Percentiles rank a stretch among this genome's conserved stretches.
These are phyloP conservation scores for Aristolochia fimbriata DNA, from an alignment of 164 flowering plant genomes.

Conservation along the genomic window DNA sequence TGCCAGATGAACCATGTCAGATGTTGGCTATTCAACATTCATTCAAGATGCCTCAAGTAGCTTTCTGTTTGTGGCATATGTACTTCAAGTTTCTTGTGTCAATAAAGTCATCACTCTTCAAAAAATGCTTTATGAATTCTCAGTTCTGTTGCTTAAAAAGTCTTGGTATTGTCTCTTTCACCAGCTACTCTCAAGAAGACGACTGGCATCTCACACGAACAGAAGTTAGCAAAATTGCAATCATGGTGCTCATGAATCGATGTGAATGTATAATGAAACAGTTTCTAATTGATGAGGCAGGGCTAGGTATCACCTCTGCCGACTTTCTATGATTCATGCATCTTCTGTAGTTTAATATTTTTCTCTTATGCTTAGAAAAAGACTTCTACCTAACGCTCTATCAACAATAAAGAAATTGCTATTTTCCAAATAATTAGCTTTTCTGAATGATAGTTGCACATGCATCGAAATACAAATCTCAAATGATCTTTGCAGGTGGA, in stretches of 20 bases:
- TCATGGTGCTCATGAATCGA: constrained; percentile 54
- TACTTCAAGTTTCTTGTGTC: too few species aligned
- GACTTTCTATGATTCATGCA: not conserved
- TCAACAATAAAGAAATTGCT: not conserved
- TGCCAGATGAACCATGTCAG: not conserved
- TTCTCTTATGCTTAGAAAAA: not conserved
- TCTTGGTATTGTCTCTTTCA: too few species aligned
- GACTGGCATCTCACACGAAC: constrained; percentile 54
- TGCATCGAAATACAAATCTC: not conserved
- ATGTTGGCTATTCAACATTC: not conserved
- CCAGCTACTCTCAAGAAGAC: constrained; percentile 32
- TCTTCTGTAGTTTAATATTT: not conserved
- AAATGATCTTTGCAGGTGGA: constrained; percentile 43
- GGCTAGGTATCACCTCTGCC: constrained; percentile 37
- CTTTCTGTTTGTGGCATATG: not conserved
- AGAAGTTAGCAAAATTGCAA: constrained; percentile 68
- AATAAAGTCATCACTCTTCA: too few species aligned
- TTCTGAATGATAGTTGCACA: not conserved
- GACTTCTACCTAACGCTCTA: not conserved
- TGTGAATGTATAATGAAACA: constrained; percentile 67
- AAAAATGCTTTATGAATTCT: too few species aligned
- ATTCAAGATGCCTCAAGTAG: not conserved
- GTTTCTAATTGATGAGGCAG: constrained; percentile 64
- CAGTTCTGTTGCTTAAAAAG: too few species aligned
- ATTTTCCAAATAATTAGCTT: not conserved